Evolutionary conservation across 345 rosid genomes (phyloP).

Genomic region (Eucalyptus polybractea): DNA sequence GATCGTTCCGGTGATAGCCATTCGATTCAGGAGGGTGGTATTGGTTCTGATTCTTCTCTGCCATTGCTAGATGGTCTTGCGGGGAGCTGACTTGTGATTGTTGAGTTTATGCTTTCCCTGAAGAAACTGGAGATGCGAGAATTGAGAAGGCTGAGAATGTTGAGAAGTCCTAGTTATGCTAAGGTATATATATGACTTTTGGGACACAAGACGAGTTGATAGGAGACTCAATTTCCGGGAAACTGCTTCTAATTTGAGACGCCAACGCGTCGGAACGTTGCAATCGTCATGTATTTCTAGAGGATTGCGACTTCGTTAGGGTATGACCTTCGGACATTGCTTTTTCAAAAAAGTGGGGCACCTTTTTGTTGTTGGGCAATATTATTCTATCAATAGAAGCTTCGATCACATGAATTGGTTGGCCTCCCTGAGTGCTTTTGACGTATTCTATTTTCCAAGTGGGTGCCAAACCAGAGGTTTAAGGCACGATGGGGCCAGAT

Average conservation of each 20-base stretch:
- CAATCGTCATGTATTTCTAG: background rate
- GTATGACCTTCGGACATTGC: background rate
- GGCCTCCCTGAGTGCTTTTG: background rate
- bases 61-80: background rate
- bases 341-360: background rate
- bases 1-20: background rate
- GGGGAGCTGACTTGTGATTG: background rate
- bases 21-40: background rate
- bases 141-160: background rate
- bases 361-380: background rate
- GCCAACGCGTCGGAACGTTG: background rate
- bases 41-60: background rate
- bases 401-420: background rate
- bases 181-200: background rate
- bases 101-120: background rate
- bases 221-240: background rate
- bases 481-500: background rate
- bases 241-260: background rate
- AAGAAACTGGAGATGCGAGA: background rate
- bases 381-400: background rate
- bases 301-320: background rate
- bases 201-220: background rate
- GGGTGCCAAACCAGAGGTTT: background rate
- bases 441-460: background rate
- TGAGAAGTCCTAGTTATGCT: background rate